Base-by-base conservation (phyloP, 2,329 filamentous ascomycete genomes). In the Rutstroemia sp. region DNA sequence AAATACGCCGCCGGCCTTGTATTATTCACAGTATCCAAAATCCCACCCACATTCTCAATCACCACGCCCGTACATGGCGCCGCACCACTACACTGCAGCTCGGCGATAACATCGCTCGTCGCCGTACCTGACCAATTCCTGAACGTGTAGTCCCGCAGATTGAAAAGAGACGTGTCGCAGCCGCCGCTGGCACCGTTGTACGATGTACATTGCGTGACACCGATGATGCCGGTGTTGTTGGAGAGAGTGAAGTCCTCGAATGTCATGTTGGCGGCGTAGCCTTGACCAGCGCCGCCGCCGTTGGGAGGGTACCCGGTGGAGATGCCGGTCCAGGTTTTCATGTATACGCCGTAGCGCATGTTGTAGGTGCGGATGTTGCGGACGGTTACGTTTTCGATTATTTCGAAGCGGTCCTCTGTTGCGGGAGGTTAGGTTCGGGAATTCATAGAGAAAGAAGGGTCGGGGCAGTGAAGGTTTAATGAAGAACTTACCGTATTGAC, bases 261-360 rank as follows among this genome's bases (percentile, higher is more conserved):
- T 9, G 47, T 47, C 10, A 58, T 23, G 23, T 58, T 56, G 4
- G 6, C 17, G 0, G 51, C 52, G 53, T 66, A 73, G 9, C 80
- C 80, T 0, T 76, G 63, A 3, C 80, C 81, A 16, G 78, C 80
- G 10, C 80, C 80, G 2, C 79, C 81, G 16, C 81, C 80, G 60
- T 84, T 83, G 1, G 79, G 80, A 1, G 78, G 78, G 51, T 74
- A 77, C 17, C 78, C 76, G 27, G 72, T 71, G 38, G 72, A 72
- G 9, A 76, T 67, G 17, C 77, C 78, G 0, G 78, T 79, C 81
- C 81, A 84, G 0, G 79, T 83, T 70, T 84, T 83, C 58, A 83
- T 66, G 60, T 80, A 80, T 5, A 48, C 51, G 14, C 51, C 51
- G n/a, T 54, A 54, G 10, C 51, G 76, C 51, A 54, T 79, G 57